phyloP scores from a whole-genome alignment of 208 protist genomes.

The Vickermania ingenoplastis region DNA sequence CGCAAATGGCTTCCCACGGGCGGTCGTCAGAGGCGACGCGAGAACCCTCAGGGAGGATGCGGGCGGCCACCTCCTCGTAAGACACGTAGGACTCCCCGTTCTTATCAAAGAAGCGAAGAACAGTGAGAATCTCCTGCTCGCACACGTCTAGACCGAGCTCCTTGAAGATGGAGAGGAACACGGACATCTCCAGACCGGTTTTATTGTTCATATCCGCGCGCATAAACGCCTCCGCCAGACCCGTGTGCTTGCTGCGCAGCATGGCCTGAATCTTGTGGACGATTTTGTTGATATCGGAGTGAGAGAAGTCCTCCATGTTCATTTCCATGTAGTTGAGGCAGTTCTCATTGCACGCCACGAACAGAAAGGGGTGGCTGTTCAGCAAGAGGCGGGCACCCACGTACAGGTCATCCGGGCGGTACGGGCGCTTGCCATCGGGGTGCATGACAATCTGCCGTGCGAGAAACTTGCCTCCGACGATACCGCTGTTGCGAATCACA shows the following conservation, averaged over 20 bases:
- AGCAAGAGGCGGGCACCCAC: constrained; percentile 73
- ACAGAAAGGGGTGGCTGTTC: constrained; percentile 72
- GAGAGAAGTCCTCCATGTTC: constrained; percentile 69
- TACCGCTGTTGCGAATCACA: constrained; percentile 88
- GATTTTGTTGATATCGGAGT: constrained; percentile 83
- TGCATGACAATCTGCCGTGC: constrained; percentile 71
- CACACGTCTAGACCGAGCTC: constrained; percentile 61
- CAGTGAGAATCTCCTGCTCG: constrained; percentile 86
- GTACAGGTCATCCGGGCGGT: constrained; percentile 77
- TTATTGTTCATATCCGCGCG: constrained; percentile 44
- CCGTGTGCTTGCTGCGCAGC: constrained; percentile 63
- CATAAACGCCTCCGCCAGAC: constrained; percentile 75
- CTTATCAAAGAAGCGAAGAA: constrained; percentile 90
- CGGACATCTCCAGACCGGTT: constrained; percentile 58
- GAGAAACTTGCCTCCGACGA: constrained; percentile 92
- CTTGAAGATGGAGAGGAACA: constrained; percentile 69
- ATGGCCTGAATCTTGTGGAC: constrained; percentile 85
- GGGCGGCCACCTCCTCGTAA: constrained; percentile 79
- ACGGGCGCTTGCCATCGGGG: constrained; percentile 31
- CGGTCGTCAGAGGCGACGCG: constrained; percentile 51
- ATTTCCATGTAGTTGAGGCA: constrained; percentile 91
- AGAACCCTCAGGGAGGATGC: constrained; percentile 67
- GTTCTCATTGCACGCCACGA: constrained; percentile 81
- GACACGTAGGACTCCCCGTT: constrained; percentile 85
- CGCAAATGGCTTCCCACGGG: constrained; percentile 65